Conservation (phyloP, 352 stramenopile species). For the Phytopythium oedochilum region DNA sequence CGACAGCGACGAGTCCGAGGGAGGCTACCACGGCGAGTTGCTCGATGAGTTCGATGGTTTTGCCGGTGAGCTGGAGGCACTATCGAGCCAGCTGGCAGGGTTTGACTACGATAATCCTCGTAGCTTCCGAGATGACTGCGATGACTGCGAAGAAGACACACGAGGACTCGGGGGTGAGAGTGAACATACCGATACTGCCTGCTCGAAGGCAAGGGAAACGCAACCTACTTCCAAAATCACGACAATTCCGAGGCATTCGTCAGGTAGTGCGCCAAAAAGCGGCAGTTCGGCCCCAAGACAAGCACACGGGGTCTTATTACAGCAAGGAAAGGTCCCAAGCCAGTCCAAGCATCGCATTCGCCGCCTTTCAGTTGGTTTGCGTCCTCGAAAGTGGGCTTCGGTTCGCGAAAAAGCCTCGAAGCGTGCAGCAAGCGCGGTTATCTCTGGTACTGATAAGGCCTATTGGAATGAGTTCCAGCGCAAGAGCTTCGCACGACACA, state of each 20-base stretch:
- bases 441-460: not conserved
- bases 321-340: not conserved
- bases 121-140: not conserved
- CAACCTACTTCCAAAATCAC: too few species aligned
- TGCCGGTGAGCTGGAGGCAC: conserved; percentile 16
- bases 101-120: not conserved
- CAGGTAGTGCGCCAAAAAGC: too few species aligned
- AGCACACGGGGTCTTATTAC: not conserved
- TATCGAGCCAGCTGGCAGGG: not conserved
- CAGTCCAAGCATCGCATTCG: not conserved
- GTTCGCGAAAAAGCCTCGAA: not conserved
- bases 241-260: too few species aligned
- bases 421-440: too few species aligned
- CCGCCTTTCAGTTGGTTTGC: not conserved
- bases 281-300: not conserved
- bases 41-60: conserved; percentile 21
- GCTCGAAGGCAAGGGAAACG: too few species aligned
- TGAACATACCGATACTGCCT: too few species aligned
- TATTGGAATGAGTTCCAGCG: conserved; percentile 47
- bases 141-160: not conserved
- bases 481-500: conserved; percentile 52
- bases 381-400: not conserved
- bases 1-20: not conserved
- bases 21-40: conserved; percentile 2
- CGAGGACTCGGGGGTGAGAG: not conserved